Conservation (phyloP, 495 filamentous ascomycete genomes). For the Geoglossum glabrum region DNA sequence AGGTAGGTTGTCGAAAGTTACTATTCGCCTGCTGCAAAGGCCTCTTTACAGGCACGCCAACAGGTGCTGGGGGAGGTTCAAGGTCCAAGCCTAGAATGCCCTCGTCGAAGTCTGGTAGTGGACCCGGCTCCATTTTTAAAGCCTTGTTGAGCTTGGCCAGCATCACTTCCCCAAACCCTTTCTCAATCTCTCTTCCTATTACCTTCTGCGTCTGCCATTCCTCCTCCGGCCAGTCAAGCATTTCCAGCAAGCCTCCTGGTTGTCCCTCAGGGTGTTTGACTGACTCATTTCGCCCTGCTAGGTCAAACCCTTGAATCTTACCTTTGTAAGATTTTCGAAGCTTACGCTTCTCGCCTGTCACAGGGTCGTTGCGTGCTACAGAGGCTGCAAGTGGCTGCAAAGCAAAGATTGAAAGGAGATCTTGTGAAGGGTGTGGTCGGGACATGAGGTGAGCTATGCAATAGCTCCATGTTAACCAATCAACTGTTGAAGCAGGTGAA, state of each 20-base stretch:
- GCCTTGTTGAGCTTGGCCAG: slow-evolving; percentile 29
- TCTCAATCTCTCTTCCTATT: slow-evolving; percentile 31
- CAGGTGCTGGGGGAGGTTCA: slow-evolving; percentile 19
- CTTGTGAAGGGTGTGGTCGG: slow-evolving; percentile 35
- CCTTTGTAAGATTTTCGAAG: slow-evolving; percentile 57
- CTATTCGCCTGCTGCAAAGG: not conserved
- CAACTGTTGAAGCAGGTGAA: slow-evolving; percentile 9
- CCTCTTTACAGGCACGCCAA: slow-evolving; percentile 10
- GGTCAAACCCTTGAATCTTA: slow-evolving; percentile 37
- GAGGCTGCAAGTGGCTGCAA: slow-evolving; percentile 38
- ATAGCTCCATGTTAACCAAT: slow-evolving; percentile 16
- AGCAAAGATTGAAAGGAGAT: slow-evolving; percentile 43
- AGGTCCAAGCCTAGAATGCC: slow-evolving; percentile 37
- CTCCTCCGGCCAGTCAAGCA: slow-evolving; percentile 36
- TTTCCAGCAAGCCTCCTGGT: slow-evolving; percentile 14
- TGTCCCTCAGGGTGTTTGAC: slow-evolving; percentile 25
- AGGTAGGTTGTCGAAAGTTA: not conserved
- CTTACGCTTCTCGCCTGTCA: slow-evolving; percentile 50
- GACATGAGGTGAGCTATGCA: slow-evolving; percentile 21
- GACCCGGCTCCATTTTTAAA: slow-evolving; percentile 35
- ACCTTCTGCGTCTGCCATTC: slow-evolving; percentile 47
- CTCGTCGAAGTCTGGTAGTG: slow-evolving; percentile 32
- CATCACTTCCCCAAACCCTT: slow-evolving; percentile 19
- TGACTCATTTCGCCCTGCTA: slow-evolving; percentile 43
- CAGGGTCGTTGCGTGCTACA: slow-evolving; percentile 42